A percentile compares a stretch with the other conserved stretches of the same genome.
Conservation (phyloP, 2,329 filamentous ascomycete species). For the Penicillium paneum region DNA sequence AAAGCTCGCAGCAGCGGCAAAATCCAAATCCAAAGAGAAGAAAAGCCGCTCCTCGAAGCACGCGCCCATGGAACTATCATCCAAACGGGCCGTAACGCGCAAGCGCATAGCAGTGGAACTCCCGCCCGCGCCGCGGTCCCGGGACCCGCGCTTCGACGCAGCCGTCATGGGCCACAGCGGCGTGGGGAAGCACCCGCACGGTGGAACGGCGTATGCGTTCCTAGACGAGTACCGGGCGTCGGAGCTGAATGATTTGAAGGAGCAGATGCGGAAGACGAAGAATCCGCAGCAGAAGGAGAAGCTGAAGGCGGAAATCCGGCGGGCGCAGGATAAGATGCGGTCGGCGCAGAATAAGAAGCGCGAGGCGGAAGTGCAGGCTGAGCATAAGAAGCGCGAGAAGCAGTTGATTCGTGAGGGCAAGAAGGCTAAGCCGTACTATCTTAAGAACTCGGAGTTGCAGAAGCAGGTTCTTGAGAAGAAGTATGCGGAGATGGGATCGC, state of each 20-base stretch:
- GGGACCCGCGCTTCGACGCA: slow-evolving; percentile 87
- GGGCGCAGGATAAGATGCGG: slow-evolving; percentile 75
- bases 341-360: slow-evolving; percentile 67
- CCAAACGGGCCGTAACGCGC: slow-evolving; percentile 78
- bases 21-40: slow-evolving; percentile 32
- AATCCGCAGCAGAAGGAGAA: slow-evolving; percentile 62
- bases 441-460: slow-evolving; percentile 92
- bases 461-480: slow-evolving; percentile 75
- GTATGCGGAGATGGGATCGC: slow-evolving; percentile 79
- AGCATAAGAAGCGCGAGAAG: slow-evolving; percentile 80
- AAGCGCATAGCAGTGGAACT: slow-evolving; percentile 68
- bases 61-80: slow-evolving; percentile 77
- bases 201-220: slow-evolving; percentile 77
- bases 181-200: slow-evolving; percentile 33
- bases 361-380: slow-evolving; percentile 64
- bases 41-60: slow-evolving; percentile 70
- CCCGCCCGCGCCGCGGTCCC: slow-evolving; percentile 56
- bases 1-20: neutral
- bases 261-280: slow-evolving; percentile 65
- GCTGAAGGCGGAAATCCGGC: slow-evolving; percentile 69
- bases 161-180: slow-evolving; percentile 44
- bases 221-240: slow-evolving; percentile 77
- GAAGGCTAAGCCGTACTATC: slow-evolving; percentile 72
- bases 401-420: slow-evolving; percentile 83
- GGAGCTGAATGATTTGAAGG: slow-evolving; percentile 75